Percentiles rank a stretch among this genome's conserved stretches.
phyloP scores from a whole-genome alignment of 202 grass and related monocot species.

The Panicum virgatum region DNA sequence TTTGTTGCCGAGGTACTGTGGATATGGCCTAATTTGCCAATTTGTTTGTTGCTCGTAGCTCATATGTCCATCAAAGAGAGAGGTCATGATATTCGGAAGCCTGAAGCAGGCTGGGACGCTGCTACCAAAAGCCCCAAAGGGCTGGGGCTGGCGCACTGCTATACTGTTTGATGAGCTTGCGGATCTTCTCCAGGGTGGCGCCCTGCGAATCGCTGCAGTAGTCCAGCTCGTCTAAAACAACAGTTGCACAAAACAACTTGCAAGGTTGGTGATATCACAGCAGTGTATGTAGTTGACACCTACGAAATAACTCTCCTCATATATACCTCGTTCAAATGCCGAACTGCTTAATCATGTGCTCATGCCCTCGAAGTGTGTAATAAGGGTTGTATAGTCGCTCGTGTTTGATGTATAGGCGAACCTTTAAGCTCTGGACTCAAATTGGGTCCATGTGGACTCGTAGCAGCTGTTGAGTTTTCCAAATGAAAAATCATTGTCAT shows the following conservation, averaged over 20 bases:
- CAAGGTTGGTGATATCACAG: neutral
- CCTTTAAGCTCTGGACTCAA: neutral
- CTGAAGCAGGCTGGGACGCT: constrained; percentile 95
- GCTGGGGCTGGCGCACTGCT: constrained; percentile 98
- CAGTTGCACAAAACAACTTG: neutral
- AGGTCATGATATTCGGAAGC: constrained; percentile 90
- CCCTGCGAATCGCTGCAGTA: constrained; percentile 77
- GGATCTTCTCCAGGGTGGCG: constrained; percentile 87
- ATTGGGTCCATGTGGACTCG: neutral
- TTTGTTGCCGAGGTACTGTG: neutral
- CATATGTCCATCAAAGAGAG: constrained; percentile 96
- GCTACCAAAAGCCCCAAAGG: constrained; percentile 91
- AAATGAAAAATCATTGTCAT: neutral
- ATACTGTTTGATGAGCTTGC: constrained; percentile 90
- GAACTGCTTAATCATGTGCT: neutral
- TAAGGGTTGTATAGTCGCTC: neutral
- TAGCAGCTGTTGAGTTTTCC: neutral
- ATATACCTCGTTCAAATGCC: neutral
- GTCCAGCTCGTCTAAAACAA: constrained; percentile 78
- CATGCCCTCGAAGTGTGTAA: constrained; percentile 10
- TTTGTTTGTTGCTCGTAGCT: constrained; percentile 50
- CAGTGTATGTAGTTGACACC: neutral
- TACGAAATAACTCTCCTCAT: neutral
- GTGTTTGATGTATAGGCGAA: neutral
- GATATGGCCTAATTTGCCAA: neutral